Evolutionary conservation across 768 basidiomycete genomes (phyloP).

Genomic region (Dacryopinax spathularia): DNA sequence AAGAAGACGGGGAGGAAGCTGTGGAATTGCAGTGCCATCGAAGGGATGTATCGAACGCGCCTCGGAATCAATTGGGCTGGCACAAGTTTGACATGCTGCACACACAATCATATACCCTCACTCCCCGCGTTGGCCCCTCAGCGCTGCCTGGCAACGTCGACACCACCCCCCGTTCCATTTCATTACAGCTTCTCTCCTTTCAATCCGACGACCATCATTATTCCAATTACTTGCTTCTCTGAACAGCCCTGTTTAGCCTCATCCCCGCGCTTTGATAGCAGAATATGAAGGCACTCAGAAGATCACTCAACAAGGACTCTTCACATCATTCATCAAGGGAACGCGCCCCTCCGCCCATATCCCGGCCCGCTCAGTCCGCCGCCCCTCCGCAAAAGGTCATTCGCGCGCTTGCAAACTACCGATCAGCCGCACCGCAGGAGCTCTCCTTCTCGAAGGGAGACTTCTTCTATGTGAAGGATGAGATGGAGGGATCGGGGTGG

Average conservation of each 20-base stretch:
- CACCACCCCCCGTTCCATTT: too few species aligned
- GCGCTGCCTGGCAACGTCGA: neutral
- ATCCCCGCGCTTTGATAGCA: neutral
- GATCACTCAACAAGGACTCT: conserved; percentile 56
- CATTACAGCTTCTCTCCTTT: neutral
- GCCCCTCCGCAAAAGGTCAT: conserved; percentile 91
- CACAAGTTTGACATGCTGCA: conserved; percentile 1
- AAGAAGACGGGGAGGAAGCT: too few species aligned
- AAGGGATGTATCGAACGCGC: neutral
- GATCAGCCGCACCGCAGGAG: conserved; percentile 62
- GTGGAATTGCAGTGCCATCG: neutral
- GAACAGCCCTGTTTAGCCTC: neutral
- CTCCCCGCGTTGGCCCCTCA: neutral
- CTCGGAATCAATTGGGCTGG: neutral
- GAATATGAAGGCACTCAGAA: conserved; percentile 68
- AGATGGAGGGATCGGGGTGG: conserved; percentile 45
- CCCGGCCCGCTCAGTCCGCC: conserved; percentile 55
- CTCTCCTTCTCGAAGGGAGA: conserved; percentile 87
- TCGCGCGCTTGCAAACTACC: conserved; percentile 55
- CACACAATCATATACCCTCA: neutral
- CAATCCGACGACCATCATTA: neutral
- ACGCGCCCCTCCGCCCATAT: conserved; percentile 55
- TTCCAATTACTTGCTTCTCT: conserved; percentile 3
- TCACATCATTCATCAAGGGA: conserved; percentile 42
- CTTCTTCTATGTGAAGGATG: conserved; percentile 89